Evolutionary conservation across 2,329 filamentous ascomycete genomes (phyloP).

Genomic region (Arthroderma uncinatum): DNA sequence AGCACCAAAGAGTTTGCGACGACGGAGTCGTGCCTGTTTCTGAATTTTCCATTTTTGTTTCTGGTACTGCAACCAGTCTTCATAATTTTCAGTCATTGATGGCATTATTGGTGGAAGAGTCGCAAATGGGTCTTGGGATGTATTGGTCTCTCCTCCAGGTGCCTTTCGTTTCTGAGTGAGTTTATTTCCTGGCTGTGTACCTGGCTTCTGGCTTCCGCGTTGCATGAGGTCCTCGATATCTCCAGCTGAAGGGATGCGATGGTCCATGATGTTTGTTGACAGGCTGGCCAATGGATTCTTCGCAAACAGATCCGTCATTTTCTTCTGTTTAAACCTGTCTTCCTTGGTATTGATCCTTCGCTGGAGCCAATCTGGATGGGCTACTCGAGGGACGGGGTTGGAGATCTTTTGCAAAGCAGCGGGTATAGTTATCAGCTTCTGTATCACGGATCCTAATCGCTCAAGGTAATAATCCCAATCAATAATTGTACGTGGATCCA

Average conservation of each 20-base stretch:
- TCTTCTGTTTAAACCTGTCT: constrained; percentile 96
- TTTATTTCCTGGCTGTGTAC: constrained; percentile 47
- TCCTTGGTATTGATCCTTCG: constrained; percentile 89
- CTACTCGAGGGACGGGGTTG: constrained; percentile 86
- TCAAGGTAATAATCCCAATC: constrained; percentile 98
- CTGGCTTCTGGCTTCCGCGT: constrained; percentile 57
- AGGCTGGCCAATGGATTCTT: constrained; percentile 57
- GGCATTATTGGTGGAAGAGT: constrained; percentile 76
- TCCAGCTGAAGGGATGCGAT: constrained; percentile 43
- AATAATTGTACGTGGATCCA: constrained; percentile 77
- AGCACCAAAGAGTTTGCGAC: constrained; percentile 88
- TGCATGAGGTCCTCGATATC: constrained; percentile 68
- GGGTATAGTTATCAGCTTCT: constrained; percentile 97
- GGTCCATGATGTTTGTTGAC: constrained; percentile 49
- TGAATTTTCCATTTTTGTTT: constrained; percentile 99
- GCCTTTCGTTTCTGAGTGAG: constrained; percentile 60
- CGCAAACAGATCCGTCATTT: constrained; percentile 84
- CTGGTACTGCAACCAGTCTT: constrained; percentile 80
- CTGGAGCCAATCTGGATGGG: constrained; percentile 94
- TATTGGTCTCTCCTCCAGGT: constrained; percentile 50
- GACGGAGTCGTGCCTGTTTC: constrained; percentile 71
- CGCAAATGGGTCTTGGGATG: constrained; percentile 66
- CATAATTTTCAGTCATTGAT: constrained; percentile 72
- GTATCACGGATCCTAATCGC: constrained; percentile 89
- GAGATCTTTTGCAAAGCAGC: constrained; percentile 88